A percentile compares a stretch with the other conserved stretches of the same genome.
Conservation (phyloP, 116 monocot species). For the Posidonia oceanica region DNA sequence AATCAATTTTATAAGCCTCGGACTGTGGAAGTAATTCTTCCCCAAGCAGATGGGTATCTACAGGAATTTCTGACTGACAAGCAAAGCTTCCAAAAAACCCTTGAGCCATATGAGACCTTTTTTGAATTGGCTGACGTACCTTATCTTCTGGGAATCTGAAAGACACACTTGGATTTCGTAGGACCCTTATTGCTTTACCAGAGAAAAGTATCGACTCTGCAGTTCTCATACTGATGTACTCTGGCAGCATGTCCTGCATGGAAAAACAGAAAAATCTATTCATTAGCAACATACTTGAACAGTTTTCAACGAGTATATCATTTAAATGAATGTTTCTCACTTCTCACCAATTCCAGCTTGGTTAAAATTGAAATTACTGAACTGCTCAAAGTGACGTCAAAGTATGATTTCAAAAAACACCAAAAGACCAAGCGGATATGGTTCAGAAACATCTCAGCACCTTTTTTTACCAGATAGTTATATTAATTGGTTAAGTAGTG, state of each 20-base stretch:
- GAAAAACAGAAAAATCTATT: background rate
- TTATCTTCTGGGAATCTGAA: conserved; percentile 42
- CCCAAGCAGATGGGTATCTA: conserved; percentile 18
- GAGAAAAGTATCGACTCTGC: conserved; percentile 96
- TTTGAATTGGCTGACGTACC: conserved; percentile 32
- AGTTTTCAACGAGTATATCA: no score
- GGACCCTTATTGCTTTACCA: conserved; percentile 92
- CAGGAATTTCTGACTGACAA: conserved; percentile 27
- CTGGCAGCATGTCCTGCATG: conserved; percentile 87
- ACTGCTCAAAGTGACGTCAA: no score
- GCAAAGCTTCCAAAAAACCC: conserved; percentile 23
- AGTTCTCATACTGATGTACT: conserved; percentile 77
- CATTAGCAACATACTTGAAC: no score
- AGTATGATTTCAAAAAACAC: no score
- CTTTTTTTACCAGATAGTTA: no score
- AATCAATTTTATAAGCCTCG: conserved; percentile 82
- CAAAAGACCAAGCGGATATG: no score
- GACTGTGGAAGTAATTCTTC: conserved; percentile 80
- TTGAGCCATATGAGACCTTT: conserved; percentile 36
- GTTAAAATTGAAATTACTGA: no score
- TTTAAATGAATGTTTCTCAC: no score
- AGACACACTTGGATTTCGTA: conserved; percentile 71
- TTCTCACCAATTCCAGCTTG: no score
- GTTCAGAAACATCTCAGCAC: no score
- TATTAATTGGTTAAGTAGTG: no score